Evolutionary conservation across 2,329 filamentous ascomycete genomes (phyloP).

Genomic region (Seiridium unicorne): DNA sequence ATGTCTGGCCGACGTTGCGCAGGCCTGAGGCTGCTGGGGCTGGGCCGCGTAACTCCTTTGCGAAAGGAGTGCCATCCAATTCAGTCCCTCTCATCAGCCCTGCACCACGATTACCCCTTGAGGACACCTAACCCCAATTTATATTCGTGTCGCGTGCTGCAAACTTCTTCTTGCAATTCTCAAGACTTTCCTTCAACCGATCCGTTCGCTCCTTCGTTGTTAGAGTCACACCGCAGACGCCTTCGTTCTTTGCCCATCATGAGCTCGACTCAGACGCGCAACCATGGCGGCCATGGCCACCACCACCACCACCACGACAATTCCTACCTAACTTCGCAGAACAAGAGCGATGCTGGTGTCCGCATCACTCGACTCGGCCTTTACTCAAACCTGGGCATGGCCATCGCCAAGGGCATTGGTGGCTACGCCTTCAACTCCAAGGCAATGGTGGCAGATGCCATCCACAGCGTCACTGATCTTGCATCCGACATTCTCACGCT

Average conservation of each 20-base stretch:
- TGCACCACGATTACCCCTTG: constrained; percentile 7
- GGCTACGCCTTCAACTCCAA: constrained; percentile 95
- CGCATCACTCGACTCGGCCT: constrained; percentile 89
- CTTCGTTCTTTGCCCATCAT: constrained; percentile 23
- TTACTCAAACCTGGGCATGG: constrained; percentile 90
- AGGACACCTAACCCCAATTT: constrained; percentile 11
- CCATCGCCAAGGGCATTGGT: constrained; percentile 85
- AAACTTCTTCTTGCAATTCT: constrained; percentile 11
- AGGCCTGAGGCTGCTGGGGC: constrained; percentile 8
- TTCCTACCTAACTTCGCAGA: constrained; percentile 73
- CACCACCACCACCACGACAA: constrained; percentile 85
- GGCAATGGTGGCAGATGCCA: constrained; percentile 87
- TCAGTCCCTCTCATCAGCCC: constrained; percentile 1
- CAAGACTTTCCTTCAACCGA: constrained; percentile 8
- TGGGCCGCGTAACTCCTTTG: constrained; percentile 8
- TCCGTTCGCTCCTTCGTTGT: neutral
- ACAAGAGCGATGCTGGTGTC: constrained; percentile 90
- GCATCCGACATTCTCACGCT: constrained; percentile 94
- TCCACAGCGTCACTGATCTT: constrained; percentile 92
- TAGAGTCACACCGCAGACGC: constrained; percentile 11
- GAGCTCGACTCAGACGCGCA: constrained; percentile 43
- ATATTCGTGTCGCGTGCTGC: constrained; percentile 8
- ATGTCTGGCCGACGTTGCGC: constrained; percentile 10
- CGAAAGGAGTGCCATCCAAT: constrained; percentile 1
- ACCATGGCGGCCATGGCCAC: constrained; percentile 56